phyloP scores from a whole-genome alignment of 1,139 yeast species.

The Lipomyces yarrowii region DNA sequence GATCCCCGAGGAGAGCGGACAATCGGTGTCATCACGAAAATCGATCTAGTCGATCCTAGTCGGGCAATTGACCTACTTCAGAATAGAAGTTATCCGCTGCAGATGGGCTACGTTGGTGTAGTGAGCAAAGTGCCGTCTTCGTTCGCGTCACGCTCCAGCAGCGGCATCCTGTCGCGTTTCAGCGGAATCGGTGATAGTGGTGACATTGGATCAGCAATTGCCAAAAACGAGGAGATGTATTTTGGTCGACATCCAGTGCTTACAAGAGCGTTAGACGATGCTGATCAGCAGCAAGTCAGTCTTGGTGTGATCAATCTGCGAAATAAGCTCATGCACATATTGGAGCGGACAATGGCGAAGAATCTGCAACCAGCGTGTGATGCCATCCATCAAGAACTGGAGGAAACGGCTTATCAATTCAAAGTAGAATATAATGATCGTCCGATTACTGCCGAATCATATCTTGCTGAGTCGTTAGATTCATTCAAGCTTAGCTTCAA shows the following conservation, averaged over 20 bases:
- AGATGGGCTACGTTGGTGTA: conserved; percentile 97
- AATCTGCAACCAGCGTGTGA: conserved; percentile 86
- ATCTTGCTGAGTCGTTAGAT: conserved; percentile 89
- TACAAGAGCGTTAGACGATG: not conserved
- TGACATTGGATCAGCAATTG: conserved; percentile 37
- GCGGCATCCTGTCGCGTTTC: conserved; percentile 36
- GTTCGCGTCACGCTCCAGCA: conserved; percentile 33
- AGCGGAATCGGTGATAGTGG: conserved; percentile 14
- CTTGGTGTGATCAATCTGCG: conserved; percentile 79
- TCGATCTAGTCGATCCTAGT: conserved; percentile 83
- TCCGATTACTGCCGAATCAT: conserved; percentile 88
- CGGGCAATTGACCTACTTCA: conserved; percentile 68
- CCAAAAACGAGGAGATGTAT: conserved; percentile 37
- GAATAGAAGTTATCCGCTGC: conserved; percentile 83
- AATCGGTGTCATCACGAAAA: conserved; percentile 90
- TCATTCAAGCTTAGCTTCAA: conserved; percentile 82
- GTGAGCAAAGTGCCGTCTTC: conserved; percentile 72
- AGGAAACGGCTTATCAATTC: conserved; percentile 88
- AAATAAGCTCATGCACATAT: conserved; percentile 77
- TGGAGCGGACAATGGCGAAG: conserved; percentile 89
- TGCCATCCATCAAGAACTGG: conserved; percentile 86
- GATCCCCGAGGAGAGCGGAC: conserved; percentile 96
- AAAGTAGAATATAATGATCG: conserved; percentile 97
- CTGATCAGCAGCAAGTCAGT: conserved; percentile 42
- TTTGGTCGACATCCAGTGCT: conserved; percentile 63